Percentiles rank a stretch among this genome's conserved stretches.
Evolutionary conservation across 306 rosid genomes (phyloP).

Genomic region (Arachis stenosperma): DNA sequence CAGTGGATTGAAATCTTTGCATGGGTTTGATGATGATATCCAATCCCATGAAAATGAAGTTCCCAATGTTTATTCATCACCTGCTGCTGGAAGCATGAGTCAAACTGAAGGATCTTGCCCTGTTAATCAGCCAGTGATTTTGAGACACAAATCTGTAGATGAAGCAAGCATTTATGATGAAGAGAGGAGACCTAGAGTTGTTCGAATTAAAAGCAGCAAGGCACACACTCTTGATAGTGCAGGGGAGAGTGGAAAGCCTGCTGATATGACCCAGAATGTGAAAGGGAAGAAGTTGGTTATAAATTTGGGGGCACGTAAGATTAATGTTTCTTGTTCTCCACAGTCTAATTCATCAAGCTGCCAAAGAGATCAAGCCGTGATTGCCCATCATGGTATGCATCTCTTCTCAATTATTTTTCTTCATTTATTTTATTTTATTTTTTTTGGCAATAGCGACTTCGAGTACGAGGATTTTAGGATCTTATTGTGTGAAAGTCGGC

Average conservation of each 20-base stretch:
- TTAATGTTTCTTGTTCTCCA: slow-evolving; percentile 79
- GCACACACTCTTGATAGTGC: slow-evolving; percentile 61
- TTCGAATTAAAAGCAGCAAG: slow-evolving; percentile 72
- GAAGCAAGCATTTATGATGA: slow-evolving; percentile 93
- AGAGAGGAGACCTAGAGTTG: slow-evolving; percentile 70
- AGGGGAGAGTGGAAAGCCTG: slow-evolving; percentile 74
- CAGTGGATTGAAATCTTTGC: slow-evolving; percentile 54
- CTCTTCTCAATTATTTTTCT: slow-evolving; percentile 5
- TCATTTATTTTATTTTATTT: background rate
- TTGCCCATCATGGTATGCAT: slow-evolving; percentile 61
- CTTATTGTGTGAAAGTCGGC: background rate
- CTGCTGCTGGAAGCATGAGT: slow-evolving; percentile 67
- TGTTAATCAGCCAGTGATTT: slow-evolving; percentile 58
- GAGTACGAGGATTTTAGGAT: background rate
- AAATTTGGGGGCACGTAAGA: slow-evolving; percentile 83
- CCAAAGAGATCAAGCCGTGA: slow-evolving; percentile 71
- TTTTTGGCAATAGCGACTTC: background rate
- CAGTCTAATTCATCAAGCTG: slow-evolving; percentile 80
- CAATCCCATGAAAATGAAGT: slow-evolving; percentile 58
- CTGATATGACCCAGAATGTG: slow-evolving; percentile 58
- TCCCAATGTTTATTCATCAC: slow-evolving; percentile 62
- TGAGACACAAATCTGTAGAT: slow-evolving; percentile 81
- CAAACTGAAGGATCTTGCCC: slow-evolving; percentile 60
- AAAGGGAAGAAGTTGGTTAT: slow-evolving; percentile 93
- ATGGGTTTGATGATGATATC: slow-evolving; percentile 62